Conservation (phyloP, 257 asterid genomes). For the Paraleonurus japonicus region DNA sequence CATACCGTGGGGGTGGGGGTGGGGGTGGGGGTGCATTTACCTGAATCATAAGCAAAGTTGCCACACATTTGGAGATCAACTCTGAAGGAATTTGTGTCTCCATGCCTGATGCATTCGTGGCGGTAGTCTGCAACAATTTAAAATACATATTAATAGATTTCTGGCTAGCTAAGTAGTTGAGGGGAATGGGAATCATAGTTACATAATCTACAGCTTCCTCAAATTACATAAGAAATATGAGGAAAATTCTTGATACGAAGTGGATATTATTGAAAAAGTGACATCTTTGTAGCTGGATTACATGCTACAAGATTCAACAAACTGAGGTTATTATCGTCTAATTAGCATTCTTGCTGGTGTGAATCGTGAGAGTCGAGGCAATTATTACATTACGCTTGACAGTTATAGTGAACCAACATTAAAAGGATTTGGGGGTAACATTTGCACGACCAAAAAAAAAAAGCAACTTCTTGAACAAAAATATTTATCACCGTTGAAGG, state of each 20-base stretch:
- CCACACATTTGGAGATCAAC: slow-evolving; percentile 68
- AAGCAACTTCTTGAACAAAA: not conserved
- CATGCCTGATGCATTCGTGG: slow-evolving; percentile 30
- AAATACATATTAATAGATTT: not conserved
- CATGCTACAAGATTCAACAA: not conserved
- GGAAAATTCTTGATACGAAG: slow-evolving; percentile 1
- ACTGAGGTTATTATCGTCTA: not conserved
- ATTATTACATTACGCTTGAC: not conserved
- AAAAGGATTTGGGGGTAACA: not conserved
- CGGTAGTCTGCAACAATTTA: slow-evolving; percentile 38
- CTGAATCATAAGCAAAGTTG: slow-evolving; percentile 81
- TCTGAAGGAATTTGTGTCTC: slow-evolving; percentile 64
- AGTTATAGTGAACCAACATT: not conserved
- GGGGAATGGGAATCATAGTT: slow-evolving; percentile 38
- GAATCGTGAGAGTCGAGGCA: not conserved
- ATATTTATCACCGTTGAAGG: not conserved
- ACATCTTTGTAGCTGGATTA: not conserved
- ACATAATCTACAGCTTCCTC: slow-evolving; percentile 66
- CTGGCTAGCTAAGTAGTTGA: not conserved
- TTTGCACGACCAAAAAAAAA: not conserved
- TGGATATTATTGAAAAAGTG: not conserved
- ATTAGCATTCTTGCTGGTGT: not conserved
- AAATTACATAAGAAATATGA: slow-evolving; percentile 33
- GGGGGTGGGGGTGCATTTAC: slow-evolving; percentile 17
- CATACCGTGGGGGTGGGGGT: not conserved